Conservation (phyloP, 2,329 filamentous ascomycete genomes). For the Neospermospora avenae region DNA sequence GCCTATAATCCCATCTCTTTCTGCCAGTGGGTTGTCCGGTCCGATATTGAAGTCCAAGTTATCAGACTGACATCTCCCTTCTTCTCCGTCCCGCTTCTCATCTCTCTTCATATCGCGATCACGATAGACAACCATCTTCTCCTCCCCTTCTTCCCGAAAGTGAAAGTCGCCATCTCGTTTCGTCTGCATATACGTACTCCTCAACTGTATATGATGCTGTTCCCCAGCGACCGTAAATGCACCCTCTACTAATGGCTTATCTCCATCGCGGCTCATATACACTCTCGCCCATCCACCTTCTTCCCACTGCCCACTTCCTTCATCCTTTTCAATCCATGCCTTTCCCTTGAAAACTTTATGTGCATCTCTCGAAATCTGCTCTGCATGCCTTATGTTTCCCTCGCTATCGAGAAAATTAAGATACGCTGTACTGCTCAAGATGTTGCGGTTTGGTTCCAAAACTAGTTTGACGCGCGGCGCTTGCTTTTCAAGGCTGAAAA, state of each 20-base stretch:
- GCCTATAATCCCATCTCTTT: background rate
- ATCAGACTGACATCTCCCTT: constrained; percentile 49
- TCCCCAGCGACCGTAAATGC: constrained; percentile 75
- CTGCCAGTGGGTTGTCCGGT: constrained; percentile 64
- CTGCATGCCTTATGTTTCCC: background rate
- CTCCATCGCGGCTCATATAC: constrained; percentile 70
- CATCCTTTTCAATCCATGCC: constrained; percentile 62
- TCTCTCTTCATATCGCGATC: constrained; percentile 68
- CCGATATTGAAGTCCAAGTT: constrained; percentile 69
- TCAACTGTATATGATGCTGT: constrained; percentile 78
- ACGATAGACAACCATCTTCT: constrained; percentile 84
- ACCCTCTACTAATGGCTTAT: constrained; percentile 77
- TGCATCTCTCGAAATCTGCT: constrained; percentile 57
- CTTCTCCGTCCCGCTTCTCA: background rate
- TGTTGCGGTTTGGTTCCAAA: constrained; percentile 4
- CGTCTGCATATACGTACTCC: constrained; percentile 66
- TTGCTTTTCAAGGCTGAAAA: background rate
- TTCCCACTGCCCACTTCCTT: constrained; percentile 56
- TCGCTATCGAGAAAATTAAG: constrained; percentile 1
- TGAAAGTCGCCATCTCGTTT: constrained; percentile 69
- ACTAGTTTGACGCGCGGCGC: background rate
- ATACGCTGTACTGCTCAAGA: background rate
- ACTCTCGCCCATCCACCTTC: constrained; percentile 82
- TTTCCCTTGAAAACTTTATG: constrained; percentile 81
- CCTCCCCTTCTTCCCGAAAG: constrained; percentile 48